phyloP scores from a whole-genome alignment of 345 rosid genomes.

The Gossypium sturtianum region DNA sequence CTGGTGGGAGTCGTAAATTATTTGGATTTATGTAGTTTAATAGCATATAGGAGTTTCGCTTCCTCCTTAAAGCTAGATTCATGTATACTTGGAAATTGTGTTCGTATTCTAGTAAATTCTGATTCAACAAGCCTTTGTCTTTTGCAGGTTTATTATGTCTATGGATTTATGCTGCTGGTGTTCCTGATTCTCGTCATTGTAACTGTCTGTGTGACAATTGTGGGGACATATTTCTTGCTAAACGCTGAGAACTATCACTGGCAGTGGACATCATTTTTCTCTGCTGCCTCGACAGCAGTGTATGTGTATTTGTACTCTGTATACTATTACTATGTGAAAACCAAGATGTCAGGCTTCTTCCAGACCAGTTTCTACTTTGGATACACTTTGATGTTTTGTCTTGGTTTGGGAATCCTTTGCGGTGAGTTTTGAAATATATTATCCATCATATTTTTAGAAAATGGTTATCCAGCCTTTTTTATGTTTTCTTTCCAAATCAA shows the following conservation, averaged over 20 bases:
- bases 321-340: slow-evolving; percentile 71
- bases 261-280: slow-evolving; percentile 98
- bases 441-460: too few species aligned
- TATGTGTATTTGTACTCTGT: slow-evolving; percentile 86
- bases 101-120: neutral
- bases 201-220: slow-evolving; percentile 89
- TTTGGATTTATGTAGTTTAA: neutral
- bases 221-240: slow-evolving; percentile 86
- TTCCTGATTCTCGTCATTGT: slow-evolving; percentile 83
- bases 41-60: neutral
- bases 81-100: neutral
- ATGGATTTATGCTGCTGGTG: slow-evolving; percentile 87
- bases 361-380: slow-evolving; percentile 88
- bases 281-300: slow-evolving; percentile 94
- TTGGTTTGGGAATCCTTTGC: slow-evolving; percentile 89
- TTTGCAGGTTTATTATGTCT: slow-evolving; percentile 90
- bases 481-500: neutral
- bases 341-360: slow-evolving; percentile 86
- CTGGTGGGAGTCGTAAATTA: neutral
- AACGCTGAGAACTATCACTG: slow-evolving; percentile 97
- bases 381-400: slow-evolving; percentile 91
- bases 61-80: neutral
- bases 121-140: neutral
- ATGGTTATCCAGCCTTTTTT: neutral
- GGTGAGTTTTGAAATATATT: slow-evolving; percentile 43